Conservation (phyloP, 495 filamentous ascomycete species). For the Aspergillus mulundensis region DNA sequence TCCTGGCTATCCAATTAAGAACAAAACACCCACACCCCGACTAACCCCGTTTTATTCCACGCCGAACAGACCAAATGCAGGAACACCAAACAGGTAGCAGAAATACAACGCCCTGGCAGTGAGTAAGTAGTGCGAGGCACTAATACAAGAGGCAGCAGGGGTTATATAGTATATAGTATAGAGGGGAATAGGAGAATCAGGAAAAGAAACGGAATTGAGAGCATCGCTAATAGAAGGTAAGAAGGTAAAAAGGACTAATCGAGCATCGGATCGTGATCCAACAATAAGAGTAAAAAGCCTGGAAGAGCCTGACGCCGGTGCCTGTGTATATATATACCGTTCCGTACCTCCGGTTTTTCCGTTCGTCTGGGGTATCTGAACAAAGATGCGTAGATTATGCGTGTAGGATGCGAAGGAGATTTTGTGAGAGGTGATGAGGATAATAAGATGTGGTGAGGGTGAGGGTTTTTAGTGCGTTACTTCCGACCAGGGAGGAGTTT, state of each 20-base stretch:
- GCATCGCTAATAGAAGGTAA: neutral
- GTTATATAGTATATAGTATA: neutral
- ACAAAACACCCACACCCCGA: neutral
- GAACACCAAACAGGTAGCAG: neutral
- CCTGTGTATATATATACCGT: slow-evolving; percentile 12
- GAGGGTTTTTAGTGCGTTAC: neutral
- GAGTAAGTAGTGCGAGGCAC: neutral
- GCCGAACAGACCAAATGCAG: neutral
- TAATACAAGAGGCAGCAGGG: neutral
- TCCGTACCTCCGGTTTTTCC: neutral
- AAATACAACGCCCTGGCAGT: neutral
- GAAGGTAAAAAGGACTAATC: too few relatives aligned
- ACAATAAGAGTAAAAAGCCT: neutral
- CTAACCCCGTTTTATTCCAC: neutral
- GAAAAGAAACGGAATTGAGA: neutral
- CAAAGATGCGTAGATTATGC: slow-evolving; percentile 1
- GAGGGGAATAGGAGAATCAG: neutral
- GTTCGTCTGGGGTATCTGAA: slow-evolving; percentile 6
- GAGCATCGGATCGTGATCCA: slow-evolving; percentile 6
- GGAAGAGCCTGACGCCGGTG: slow-evolving; percentile 1
- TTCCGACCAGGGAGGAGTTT: slow-evolving; percentile 32
- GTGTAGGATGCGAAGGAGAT: neutral
- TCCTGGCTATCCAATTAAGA: neutral
- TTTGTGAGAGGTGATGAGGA: neutral
- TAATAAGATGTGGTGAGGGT: neutral